These are phyloP conservation scores for Metschnikowia cerradonensis DNA, from an alignment of 805 yeast species.

Conservation along the genomic window DNA sequence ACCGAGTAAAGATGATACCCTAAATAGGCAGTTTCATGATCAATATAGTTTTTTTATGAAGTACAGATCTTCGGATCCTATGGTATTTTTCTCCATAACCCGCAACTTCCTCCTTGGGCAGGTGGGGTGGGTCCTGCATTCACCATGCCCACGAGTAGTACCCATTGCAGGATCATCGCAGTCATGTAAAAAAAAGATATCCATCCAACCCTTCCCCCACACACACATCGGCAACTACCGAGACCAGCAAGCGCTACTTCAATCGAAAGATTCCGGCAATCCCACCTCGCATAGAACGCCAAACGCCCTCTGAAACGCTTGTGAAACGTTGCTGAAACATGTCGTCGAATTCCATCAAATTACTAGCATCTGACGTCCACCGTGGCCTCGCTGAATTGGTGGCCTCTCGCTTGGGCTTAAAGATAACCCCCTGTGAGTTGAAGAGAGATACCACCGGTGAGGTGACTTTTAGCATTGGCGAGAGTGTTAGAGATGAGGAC, in stretches of 20 bases:
- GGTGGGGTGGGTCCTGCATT: background rate
- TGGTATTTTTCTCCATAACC: background rate
- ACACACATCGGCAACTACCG: background rate
- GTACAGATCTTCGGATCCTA: too few relatives aligned
- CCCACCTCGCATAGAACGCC: background rate
- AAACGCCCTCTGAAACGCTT: background rate
- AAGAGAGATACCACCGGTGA: constrained; percentile 70
- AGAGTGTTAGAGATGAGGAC: constrained; percentile 82
- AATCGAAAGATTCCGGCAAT: background rate
- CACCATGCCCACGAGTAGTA: background rate
- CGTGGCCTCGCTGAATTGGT: constrained; percentile 68
- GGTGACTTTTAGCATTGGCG: constrained; percentile 72
- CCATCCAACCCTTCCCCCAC: background rate
- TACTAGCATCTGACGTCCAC: constrained; percentile 66
- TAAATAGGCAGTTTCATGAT: background rate
- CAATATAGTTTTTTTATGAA: too few relatives aligned
- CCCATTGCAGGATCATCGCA: constrained; percentile 5
- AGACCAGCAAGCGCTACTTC: background rate
- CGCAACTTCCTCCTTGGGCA: background rate
- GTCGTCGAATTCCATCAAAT: constrained; percentile 70
- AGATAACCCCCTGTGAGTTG: constrained; percentile 58
- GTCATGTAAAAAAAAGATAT: constrained; percentile 2
- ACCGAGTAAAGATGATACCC: background rate
- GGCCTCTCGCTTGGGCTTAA: constrained; percentile 55
- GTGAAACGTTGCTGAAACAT: constrained; percentile 27